Conservation (phyloP, 495 filamentous ascomycete genomes). For the Aspergillus affinis region DNA sequence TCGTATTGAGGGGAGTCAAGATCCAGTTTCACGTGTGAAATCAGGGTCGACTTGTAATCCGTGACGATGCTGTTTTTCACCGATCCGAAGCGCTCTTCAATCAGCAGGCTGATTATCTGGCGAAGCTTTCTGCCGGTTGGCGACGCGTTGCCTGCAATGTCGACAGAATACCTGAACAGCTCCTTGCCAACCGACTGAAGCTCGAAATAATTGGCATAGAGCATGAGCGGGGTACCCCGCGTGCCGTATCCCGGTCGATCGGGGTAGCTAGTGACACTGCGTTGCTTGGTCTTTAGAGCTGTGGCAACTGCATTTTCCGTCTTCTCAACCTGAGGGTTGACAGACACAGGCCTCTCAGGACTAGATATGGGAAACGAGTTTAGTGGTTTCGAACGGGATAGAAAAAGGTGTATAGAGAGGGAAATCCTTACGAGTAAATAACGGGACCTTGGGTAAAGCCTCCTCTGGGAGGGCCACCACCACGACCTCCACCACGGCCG, state of each 20-base stretch:
- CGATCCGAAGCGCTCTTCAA: conserved; percentile 40
- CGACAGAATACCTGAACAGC: conserved; percentile 40
- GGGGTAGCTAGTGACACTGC: conserved; percentile 18
- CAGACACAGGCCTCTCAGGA: conserved; percentile 19
- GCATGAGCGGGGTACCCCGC: conserved; percentile 43
- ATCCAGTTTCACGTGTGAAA: conserved; percentile 34
- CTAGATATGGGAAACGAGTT: conserved; percentile 15
- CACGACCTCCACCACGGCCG: conserved; percentile 20
- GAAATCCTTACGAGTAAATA: conserved; percentile 28
- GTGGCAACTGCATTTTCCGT: conserved; percentile 30
- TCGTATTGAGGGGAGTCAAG: conserved; percentile 23
- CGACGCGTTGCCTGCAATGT: conserved; percentile 24
- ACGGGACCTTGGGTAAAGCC: conserved; percentile 24
- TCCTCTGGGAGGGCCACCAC: conserved; percentile 18
- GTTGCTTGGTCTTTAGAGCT: conserved; percentile 23
- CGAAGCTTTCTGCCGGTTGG: conserved; percentile 53
- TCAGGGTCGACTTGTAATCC: conserved; percentile 56
- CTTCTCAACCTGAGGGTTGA: conserved; percentile 26
- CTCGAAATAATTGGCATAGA: conserved; percentile 68
- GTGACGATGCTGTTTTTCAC: conserved; percentile 45
- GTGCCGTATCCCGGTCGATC: conserved; percentile 61
- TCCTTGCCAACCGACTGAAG: conserved; percentile 39
- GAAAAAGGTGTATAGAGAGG: neutral
- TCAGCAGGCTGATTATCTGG: conserved; percentile 51
- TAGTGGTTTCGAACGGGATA: neutral